Evolutionary conservation across 139 green algal genomes (phyloP).

Genomic region (Chlamydomonas eustigma): DNA sequence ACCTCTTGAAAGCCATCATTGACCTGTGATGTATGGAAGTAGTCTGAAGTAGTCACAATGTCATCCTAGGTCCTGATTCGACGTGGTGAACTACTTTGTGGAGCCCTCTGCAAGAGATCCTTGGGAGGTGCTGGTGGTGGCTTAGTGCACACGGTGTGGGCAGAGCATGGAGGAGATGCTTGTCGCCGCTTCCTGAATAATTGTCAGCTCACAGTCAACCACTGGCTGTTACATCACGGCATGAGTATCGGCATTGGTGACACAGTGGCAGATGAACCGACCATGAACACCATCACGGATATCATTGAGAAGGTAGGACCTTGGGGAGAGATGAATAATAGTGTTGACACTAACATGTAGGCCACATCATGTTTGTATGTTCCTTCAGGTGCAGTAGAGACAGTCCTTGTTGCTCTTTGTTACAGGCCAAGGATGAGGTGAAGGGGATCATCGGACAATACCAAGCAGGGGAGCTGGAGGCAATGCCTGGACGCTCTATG

Average conservation of each 20-base stretch:
- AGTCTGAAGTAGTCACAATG: too few species aligned
- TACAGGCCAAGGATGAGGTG: constrained; percentile 77
- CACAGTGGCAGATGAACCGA: constrained; percentile 88
- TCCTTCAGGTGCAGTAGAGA: too few species aligned
- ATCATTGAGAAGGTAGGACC: constrained; percentile 79
- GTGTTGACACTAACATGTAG: too few species aligned
- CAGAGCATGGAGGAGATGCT: constrained; percentile 87
- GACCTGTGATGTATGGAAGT: too few species aligned
- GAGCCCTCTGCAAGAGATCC: constrained; percentile 95
- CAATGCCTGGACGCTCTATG: constrained; percentile 86
- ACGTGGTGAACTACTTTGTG: constrained; percentile 69
- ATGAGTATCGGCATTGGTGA: constrained; percentile 98
- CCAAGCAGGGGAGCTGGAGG: constrained; percentile 85
- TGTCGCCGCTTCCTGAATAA: constrained; percentile 71
- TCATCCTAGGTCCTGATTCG: constrained; percentile 95
- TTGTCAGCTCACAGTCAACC: constrained; percentile 86
- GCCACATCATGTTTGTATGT: too few species aligned
- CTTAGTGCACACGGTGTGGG: constrained; percentile 93
- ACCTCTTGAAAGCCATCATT: too few species aligned
- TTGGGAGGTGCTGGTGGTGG: constrained; percentile 77
- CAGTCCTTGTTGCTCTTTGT: background rate
- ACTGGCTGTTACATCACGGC: constrained; percentile 90
- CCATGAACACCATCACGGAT: constrained; percentile 88
- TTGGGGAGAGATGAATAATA: too few species aligned
- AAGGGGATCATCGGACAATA: constrained; percentile 79